Evolutionary conservation across 805 yeast species (phyloP), one percentile per base, ranked within the genome.

Genomic region (Candida nemodendra): DNA sequence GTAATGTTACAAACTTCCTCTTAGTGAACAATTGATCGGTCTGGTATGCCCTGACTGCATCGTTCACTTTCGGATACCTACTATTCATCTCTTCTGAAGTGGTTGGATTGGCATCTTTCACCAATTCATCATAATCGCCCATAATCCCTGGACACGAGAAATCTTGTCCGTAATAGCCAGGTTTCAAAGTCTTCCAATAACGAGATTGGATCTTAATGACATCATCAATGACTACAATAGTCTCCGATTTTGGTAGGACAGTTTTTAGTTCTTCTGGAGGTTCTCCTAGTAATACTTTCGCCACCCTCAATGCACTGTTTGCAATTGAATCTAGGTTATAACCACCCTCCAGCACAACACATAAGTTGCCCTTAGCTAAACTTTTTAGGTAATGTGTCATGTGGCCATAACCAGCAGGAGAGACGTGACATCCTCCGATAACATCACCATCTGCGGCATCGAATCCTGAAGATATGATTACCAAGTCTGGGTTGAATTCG

Each of bases 381-480:
- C 87, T 78, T 62, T 90, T 90, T 47, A 93, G 69, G 80, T 81
- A 73, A 56, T 89, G 95, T 4, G 97, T 86, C 96, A 93, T 89
- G 47, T 89, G 90, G 7, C 96, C 97, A 59, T 93, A 93, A 11
- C 96, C 96, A 26, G 89, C 84, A 2, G 99, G 99, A 0, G 96
- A 75, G 2, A 93, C 95, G 59, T 87, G 95, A 61, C 97, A 93
- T 32, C 91, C 95, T 9, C 99, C 99, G 46, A 93, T 86, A 41
- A 88, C 82, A 62, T 93, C 99, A 42, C 98, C 98, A 54, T 87
- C 96, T 1, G 99, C 99, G 15, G 99, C 99, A 65, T 93, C 99
- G 53, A 93, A 93, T 0, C 99, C 99, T 0, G 98, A 81, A 14
- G 96, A 86, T 22, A 93, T 81, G 24, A 93, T 87, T 4, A 90